Percentiles rank a stretch among this genome's conserved stretches.
Evolutionary conservation across 2,329 filamentous ascomycete species (phyloP).

Genomic region (Penicillium sp.): DNA sequence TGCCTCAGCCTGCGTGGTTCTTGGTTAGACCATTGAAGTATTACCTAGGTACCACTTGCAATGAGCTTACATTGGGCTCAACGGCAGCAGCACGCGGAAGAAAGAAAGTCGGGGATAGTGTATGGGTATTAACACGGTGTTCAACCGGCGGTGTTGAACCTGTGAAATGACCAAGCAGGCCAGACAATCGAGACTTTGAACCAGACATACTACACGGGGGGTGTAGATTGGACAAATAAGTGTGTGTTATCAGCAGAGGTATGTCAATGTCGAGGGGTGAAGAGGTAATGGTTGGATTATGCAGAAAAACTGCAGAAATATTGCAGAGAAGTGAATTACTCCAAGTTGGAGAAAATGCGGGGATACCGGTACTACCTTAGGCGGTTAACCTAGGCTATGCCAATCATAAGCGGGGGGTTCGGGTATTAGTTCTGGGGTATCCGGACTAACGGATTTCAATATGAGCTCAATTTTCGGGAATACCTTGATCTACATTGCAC

Average conservation of each 20-base stretch:
- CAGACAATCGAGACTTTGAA: conserved; percentile 29
- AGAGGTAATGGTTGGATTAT: not conserved
- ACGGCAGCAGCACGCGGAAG: conserved; percentile 81
- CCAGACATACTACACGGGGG: conserved; percentile 23
- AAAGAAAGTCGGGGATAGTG: conserved; percentile 84
- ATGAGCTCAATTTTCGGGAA: not conserved
- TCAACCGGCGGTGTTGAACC: conserved; percentile 23
- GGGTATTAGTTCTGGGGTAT: conserved; percentile 6
- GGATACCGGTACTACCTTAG: conserved; percentile 7
- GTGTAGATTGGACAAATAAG: not conserved
- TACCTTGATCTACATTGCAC: not conserved
- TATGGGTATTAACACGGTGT: conserved; percentile 47
- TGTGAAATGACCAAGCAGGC: conserved; percentile 32
- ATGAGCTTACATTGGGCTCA: conserved; percentile 67
- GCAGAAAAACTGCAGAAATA: not conserved
- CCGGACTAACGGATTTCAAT: not conserved
- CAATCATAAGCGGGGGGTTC: conserved; percentile 16
- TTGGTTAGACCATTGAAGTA: not conserved
- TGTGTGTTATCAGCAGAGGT: not conserved
- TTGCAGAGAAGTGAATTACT: not conserved
- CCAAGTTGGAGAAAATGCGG: conserved; percentile 23
- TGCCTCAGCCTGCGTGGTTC: conserved; percentile 61
- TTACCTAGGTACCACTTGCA: not conserved
- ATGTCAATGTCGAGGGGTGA: not conserved
- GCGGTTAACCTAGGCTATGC: conserved; percentile 21